Base-by-base conservation (phyloP, 116 monocot genomes). In the Zostera marina region DNA sequence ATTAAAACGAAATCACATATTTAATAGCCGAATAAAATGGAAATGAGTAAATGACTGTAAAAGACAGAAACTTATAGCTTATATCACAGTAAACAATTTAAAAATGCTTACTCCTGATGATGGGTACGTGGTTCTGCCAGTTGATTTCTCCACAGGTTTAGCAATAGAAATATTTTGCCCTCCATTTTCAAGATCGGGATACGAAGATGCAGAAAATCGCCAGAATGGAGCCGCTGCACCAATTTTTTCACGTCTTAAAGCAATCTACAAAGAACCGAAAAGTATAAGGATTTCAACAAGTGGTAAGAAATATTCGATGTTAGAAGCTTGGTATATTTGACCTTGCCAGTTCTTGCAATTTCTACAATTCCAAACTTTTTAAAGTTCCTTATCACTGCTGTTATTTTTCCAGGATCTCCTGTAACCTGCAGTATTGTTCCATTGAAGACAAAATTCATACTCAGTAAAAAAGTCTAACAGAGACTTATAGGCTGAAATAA, bases 321-420 rank as follows among this genome's bases (percentile, higher is more conserved):
- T 2, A 11, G 16, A 32, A 14, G 62, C 20, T 49, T 49, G 23
- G 26, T 64, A 15, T 32, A 52, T n/a, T n/a, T 60, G 45, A 94
- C 94, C 79, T 89, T 96, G 53, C 96, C 89, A 54, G 96, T 96
- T 80, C 96, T 85, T 52, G 89, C 82, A 71, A 96, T 82, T 78
- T 96, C 96, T 72, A 54, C 79, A 23, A 96, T 85, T 42, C 89
- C 86, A 78, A 98, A 98, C 65, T 89, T 98, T 52, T 61, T 76
- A 17, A 98, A 68, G 54, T 74, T 98, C 59, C 78, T 82, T 47
- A 74, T 77, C 41, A 98, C 85, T 38, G 96, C 90, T 56, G 56
- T 78, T 16, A 98, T 83, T 66, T 98, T 98, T n/a, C 89, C 96
- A 72, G 96, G 96, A 81, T 98, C 96, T 65, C 96, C 96, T 55